Evolutionary conservation across 768 basidiomycete genomes (phyloP), one percentile per base, ranked within the genome.

Genomic region (Pholiota microspora): DNA sequence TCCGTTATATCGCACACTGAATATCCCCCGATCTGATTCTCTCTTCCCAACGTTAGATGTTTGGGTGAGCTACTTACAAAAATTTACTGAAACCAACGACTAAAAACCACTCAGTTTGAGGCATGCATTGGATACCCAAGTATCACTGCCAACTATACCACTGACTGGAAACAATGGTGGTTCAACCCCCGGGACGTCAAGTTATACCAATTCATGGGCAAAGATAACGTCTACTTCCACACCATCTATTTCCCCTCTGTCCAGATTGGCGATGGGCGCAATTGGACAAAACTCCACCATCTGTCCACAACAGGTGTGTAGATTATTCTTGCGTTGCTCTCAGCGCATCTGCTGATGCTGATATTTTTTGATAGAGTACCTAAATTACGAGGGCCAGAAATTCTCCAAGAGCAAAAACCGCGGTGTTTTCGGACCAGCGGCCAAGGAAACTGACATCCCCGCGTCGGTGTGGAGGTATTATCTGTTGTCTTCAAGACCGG

Each of bases 131-230:
- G 97, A 54, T 99, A 99, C 70, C 86, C 91, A 2, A 97, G 95
- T 71, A 98, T 99, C 59, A 99, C 97, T 1, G 94, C 94, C 49
- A 89, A 88, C 66, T 94, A 95, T 75, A 96, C 92, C 31, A 77
- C 88, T 16, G 88, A 97, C 59, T 99, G 97, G 97, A 85, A 88
- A 70, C 80, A 85, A 69, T 99, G 97, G 97, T 99, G 97, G 97
- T 85, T 89, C 65, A 89, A 95, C 65, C 89, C 88, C 1, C 78
- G 92, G 61, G 79, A 98, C 62, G 94, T 99, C 55, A 79, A 83
- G 62, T 76, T 98, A 48, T 97, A 93, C 74, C 96, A 99, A 71
- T 99, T 99, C 78, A 99, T 99, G 97, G 97, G 97, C 67, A 99
- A 99, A 75, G 96, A 98, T 69, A 98, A 94, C 58, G 93, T 95